Conservation (phyloP, 163 green algal species). For the Prototheca cutis region DNA sequence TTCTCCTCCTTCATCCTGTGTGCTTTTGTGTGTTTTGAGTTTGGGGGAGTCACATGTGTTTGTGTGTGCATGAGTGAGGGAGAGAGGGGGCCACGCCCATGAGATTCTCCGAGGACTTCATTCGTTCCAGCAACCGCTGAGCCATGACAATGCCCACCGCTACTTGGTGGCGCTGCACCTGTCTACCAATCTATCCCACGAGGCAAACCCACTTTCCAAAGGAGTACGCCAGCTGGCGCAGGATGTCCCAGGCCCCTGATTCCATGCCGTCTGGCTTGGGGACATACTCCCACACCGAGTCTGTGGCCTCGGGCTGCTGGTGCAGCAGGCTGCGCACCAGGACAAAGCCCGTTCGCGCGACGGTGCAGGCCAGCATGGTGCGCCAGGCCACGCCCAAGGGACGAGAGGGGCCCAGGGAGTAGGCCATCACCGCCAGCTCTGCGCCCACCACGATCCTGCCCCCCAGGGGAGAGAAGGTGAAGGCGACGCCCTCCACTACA, state of each 20-base stretch:
- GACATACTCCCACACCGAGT: constrained; percentile 23
- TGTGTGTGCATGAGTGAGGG: no score
- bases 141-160: no score
- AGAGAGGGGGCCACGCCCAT: no score
- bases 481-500: constrained; percentile 17
- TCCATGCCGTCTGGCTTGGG: neutral
- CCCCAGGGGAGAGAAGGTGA: constrained; percentile 5
- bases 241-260: constrained; percentile 15
- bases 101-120: no score
- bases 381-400: constrained; percentile 1
- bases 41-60: no score
- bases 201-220: constrained; percentile 3
- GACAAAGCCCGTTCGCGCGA: neutral
- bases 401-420: neutral
- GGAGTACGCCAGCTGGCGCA: constrained; percentile 14
- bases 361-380: constrained; percentile 3
- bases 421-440: constrained; percentile 6
- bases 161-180: no score
- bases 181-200: no score
- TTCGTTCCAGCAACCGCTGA: no score
- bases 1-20: constrained; percentile 11
- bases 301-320: neutral
- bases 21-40: no score
- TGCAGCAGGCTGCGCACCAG: neutral
- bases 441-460: constrained; percentile 1